These are phyloP conservation scores for Ogataea trehalophila DNA, from an alignment of 805 yeast genomes.

Conservation along the genomic window DNA sequence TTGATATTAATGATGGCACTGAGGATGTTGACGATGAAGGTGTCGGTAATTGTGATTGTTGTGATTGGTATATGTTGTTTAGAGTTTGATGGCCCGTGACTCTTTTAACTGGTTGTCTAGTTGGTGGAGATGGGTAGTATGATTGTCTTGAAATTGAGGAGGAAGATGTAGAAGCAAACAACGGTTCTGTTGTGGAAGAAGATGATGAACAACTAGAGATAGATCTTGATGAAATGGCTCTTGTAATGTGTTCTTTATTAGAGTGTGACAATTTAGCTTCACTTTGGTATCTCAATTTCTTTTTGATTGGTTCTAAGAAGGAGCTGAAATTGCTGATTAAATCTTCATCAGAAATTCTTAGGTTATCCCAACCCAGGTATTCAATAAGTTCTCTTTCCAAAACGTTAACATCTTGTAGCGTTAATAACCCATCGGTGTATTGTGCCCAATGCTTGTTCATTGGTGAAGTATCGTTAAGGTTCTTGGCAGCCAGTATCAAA, in stretches of 20 bases:
- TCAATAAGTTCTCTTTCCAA: constrained; percentile 85
- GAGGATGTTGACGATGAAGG: constrained; percentile 30
- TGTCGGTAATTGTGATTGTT: constrained; percentile 9
- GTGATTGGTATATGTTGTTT: constrained; percentile 12
- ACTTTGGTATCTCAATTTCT: constrained; percentile 31
- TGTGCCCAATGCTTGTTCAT: constrained; percentile 94
- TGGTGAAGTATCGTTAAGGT: constrained; percentile 89
- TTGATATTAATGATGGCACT: constrained; percentile 30
- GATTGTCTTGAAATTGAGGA: background rate
- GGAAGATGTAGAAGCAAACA: background rate
- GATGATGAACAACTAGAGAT: constrained; percentile 6
- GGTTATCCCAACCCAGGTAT: constrained; percentile 75
- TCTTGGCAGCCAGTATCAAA: constrained; percentile 86
- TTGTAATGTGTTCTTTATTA: constrained; percentile 4
- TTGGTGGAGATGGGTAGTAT: background rate
- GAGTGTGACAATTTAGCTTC: constrained; percentile 10
- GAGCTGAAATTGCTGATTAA: constrained; percentile 65
- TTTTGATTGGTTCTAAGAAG: constrained; percentile 71
- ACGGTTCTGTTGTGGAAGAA: constrained; percentile 8
- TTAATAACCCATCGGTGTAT: constrained; percentile 81
- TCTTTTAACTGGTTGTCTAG: constrained; percentile 5
- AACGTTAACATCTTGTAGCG: constrained; percentile 76
- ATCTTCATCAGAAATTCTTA: constrained; percentile 66
- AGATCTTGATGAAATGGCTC: background rate
- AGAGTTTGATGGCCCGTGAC: constrained; percentile 10